These are phyloP conservation scores for Candida orba DNA, from an alignment of 805 yeast species.

Conservation along the genomic window DNA sequence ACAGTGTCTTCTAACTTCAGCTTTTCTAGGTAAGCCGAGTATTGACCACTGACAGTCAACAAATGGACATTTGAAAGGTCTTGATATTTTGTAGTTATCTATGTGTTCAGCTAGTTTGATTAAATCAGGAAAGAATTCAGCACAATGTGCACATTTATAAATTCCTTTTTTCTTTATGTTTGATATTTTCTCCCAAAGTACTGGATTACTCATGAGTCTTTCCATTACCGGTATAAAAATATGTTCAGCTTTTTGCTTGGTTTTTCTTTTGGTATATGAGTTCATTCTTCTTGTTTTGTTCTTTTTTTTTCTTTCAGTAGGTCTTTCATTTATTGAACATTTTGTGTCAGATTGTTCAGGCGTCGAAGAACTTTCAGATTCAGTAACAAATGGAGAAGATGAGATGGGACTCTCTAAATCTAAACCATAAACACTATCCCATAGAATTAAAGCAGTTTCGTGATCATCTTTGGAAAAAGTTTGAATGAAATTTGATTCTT, in stretches of 20 bases:
- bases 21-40: conserved; percentile 40
- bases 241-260: background rate
- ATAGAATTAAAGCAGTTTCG: too few relatives aligned
- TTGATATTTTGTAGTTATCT: conserved; percentile 31
- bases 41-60: conserved; percentile 41
- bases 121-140: conserved; percentile 31
- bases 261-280: too few relatives aligned
- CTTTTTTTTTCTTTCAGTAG: background rate
- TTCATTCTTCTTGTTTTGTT: too few relatives aligned
- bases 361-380: too few relatives aligned
- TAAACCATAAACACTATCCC: too few relatives aligned
- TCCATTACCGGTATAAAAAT: conserved; percentile 12
- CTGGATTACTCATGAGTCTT: conserved; percentile 23
- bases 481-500: too few relatives aligned
- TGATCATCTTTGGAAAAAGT: too few relatives aligned
- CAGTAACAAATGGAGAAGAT: too few relatives aligned
- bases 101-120: conserved; percentile 36
- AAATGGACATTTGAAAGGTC: conserved; percentile 40
- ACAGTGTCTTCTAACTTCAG: conserved; percentile 45
- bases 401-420: too few relatives aligned
- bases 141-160: conserved; percentile 43
- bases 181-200: conserved; percentile 22
- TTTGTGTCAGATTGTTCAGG: too few relatives aligned
- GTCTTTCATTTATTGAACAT: background rate
- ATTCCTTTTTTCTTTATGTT: conserved; percentile 35